phyloP scores from a whole-genome alignment of 106 monocot genomes.

The Vanilla planifolia region DNA sequence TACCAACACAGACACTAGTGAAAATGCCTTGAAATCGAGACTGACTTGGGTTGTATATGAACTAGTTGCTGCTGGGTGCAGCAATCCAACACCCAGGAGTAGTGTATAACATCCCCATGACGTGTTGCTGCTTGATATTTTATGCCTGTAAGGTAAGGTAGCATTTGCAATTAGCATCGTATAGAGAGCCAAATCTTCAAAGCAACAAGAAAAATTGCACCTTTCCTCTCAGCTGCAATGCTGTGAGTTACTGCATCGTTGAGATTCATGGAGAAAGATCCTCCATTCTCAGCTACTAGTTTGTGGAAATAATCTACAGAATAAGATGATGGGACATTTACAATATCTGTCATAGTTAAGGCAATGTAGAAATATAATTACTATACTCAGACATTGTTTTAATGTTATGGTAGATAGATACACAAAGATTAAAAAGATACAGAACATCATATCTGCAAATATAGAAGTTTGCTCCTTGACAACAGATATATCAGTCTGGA shows the following conservation, averaged over 20 bases:
- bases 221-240: slow-evolving; percentile 90
- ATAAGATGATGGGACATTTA: slow-evolving; percentile 70
- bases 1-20: background rate
- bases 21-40: background rate
- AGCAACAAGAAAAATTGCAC: slow-evolving; percentile 26
- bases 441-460: slow-evolving; percentile 86
- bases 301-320: slow-evolving; percentile 91
- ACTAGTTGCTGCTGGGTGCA: slow-evolving; percentile 60
- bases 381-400: background rate
- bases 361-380: background rate
- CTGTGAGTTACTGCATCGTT: slow-evolving; percentile 94
- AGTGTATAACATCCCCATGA: slow-evolving; percentile 79
- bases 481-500: slow-evolving; percentile 69
- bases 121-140: slow-evolving; percentile 86
- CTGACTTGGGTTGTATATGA: slow-evolving; percentile 87
- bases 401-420: background rate
- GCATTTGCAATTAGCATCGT: background rate
- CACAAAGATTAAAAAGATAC: slow-evolving; percentile 55
- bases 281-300: slow-evolving; percentile 87
- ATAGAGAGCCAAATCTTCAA: background rate
- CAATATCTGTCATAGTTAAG: slow-evolving; percentile 72
- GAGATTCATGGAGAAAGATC: slow-evolving; percentile 94
- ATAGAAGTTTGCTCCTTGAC: slow-evolving; percentile 61
- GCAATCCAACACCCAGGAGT: slow-evolving; percentile 84
- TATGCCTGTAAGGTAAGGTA: slow-evolving; percentile 54